These are phyloP conservation scores for Teratosphaeria pseudoeucalypti DNA, from an alignment of 2,329 filamentous ascomycete species.

Conservation along the genomic window DNA sequence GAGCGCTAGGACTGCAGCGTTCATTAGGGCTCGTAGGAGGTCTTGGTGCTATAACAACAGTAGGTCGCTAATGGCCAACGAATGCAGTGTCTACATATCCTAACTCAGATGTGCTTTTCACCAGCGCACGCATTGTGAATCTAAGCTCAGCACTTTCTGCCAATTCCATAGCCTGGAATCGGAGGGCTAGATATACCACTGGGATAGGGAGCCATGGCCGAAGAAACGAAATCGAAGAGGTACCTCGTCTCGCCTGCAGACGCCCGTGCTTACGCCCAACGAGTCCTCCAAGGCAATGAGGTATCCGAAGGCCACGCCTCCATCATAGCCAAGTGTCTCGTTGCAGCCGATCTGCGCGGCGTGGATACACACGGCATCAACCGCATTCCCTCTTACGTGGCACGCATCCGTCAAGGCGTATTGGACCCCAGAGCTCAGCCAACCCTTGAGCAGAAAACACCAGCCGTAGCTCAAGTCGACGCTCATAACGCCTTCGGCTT, in stretches of 20 bases:
- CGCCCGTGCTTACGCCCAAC: constrained; percentile 38
- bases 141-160: too few relatives aligned
- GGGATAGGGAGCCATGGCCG: constrained; percentile 5
- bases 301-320: constrained; percentile 49
- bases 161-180: too few relatives aligned
- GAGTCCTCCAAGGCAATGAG: constrained; percentile 50
- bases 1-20: too few relatives aligned
- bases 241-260: constrained; percentile 18
- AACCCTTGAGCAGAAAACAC: constrained; percentile 51
- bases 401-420: constrained; percentile 59
- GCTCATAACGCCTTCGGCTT: constrained; percentile 68
- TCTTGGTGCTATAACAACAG: too few relatives aligned
- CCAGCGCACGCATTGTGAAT: too few relatives aligned
- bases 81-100: too few relatives aligned
- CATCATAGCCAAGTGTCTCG: constrained; percentile 56
- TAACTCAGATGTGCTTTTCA: too few relatives aligned
- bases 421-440: constrained; percentile 53
- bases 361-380: constrained; percentile 73
- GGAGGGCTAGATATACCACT: too few relatives aligned
- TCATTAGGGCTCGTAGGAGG: too few relatives aligned
- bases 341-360: constrained; percentile 65
- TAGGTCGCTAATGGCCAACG: too few relatives aligned
- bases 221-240: constrained; percentile 6
- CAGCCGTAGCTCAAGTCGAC: constrained; percentile 58
- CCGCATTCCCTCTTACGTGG: constrained; percentile 67